A percentile compares a stretch with the other conserved stretches of the same genome.
phyloP scores from a whole-genome alignment of 805 yeast species.

The Metschnikowia cubensis region DNA sequence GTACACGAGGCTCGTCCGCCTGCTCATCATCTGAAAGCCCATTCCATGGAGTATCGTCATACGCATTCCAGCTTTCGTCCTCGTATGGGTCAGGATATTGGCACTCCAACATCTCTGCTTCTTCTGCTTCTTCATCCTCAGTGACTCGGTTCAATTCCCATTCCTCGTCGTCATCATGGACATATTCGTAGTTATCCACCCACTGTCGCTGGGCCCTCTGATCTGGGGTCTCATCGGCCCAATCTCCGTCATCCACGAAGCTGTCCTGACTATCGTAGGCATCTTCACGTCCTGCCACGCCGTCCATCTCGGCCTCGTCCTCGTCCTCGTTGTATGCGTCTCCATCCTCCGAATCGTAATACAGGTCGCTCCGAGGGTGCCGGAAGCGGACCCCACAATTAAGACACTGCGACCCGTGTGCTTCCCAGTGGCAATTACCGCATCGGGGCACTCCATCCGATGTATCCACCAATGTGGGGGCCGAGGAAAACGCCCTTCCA shows the following conservation, averaged over 20 bases:
- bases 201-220: no score
- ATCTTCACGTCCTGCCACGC: constrained; percentile 11
- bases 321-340: constrained; percentile 33
- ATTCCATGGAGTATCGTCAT: constrained; percentile 5
- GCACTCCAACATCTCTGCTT: no score
- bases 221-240: not conserved
- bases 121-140: not conserved
- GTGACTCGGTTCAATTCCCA: not conserved
- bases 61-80: not conserved
- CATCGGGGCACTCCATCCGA: constrained; percentile 75
- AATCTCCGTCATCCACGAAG: constrained; percentile 15
- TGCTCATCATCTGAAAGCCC: constrained; percentile 8
- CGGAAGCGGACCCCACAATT: constrained; percentile 61
- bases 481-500: constrained; percentile 47
- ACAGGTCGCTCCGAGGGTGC: constrained; percentile 27
- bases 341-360: constrained; percentile 36
- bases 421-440: constrained; percentile 77
- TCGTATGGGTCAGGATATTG: not conserved
- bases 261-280: constrained; percentile 20
- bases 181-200: not conserved
- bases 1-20: not conserved
- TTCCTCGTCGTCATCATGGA: not conserved
- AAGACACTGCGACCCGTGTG: constrained; percentile 59
- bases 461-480: constrained; percentile 52
- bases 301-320: constrained; percentile 23